These are phyloP conservation scores for Sequoia sempervirens DNA, from an alignment of 75 land plant genomes.

Conservation along the genomic window DNA sequence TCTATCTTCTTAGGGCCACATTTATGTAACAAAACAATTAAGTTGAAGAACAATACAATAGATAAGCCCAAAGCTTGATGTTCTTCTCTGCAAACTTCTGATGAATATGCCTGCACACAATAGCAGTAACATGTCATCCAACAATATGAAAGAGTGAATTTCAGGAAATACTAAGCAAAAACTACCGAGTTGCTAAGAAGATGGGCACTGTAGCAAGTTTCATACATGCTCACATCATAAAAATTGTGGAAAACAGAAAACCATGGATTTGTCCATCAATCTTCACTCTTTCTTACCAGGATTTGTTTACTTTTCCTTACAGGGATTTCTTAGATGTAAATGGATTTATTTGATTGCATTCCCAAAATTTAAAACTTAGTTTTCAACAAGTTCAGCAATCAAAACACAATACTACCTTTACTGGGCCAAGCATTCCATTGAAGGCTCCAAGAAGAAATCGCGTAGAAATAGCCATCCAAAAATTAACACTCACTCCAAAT, in stretches of 20 bases:
- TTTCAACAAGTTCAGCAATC: not conserved
- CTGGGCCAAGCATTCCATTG: conserved; percentile 79
- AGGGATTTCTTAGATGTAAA: not conserved
- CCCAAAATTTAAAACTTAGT: not conserved
- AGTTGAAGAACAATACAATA: conserved; percentile 19
- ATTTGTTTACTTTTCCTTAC: not conserved
- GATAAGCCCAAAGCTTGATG: conserved; percentile 49
- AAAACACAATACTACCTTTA: conserved; percentile 42
- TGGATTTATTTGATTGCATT: not conserved
- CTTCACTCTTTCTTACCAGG: not conserved
- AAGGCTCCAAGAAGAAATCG: conserved; percentile 75
- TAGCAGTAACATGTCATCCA: not conserved
- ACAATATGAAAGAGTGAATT: not conserved
- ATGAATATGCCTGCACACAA: conserved; percentile 52
- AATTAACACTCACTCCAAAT: conserved; percentile 72
- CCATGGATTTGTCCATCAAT: not conserved
- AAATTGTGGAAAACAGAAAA: not conserved
- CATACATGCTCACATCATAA: not conserved
- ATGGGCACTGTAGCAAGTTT: not conserved
- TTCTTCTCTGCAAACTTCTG: conserved; percentile 41
- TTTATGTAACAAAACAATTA: not conserved
- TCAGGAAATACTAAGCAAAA: not conserved
- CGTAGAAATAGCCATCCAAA: conserved; percentile 78
- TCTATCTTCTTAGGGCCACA: not conserved
- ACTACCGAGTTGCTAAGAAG: not conserved